A percentile compares a stretch with the other conserved stretches of the same genome.
Evolutionary conservation across 495 filamentous ascomycete species (phyloP).

Genomic region (Daldinia caldariorum): DNA sequence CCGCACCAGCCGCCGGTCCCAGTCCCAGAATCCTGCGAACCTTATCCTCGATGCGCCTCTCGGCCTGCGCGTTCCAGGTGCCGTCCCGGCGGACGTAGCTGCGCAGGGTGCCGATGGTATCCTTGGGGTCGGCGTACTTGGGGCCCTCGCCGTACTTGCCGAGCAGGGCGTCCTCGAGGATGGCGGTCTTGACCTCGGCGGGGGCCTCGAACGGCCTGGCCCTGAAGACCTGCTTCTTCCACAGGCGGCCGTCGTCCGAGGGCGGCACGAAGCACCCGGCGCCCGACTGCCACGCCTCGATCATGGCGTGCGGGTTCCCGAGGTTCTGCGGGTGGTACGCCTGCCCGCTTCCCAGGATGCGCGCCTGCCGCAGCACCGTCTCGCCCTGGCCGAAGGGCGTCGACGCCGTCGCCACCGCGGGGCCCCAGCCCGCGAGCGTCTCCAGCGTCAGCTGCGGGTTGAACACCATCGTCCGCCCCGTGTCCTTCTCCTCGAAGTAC

Average conservation of each 20-base stretch:
- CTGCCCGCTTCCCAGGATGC: slow-evolving; percentile 40
- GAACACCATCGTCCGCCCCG: slow-evolving; percentile 24
- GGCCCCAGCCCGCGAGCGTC: slow-evolving; percentile 41
- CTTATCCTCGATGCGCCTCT: slow-evolving; percentile 48
- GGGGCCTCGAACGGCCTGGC: slow-evolving; percentile 24
- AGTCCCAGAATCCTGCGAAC: slow-evolving; percentile 45
- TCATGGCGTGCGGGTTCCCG: background rate
- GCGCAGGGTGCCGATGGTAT: slow-evolving; percentile 48
- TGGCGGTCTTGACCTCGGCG: slow-evolving; percentile 47
- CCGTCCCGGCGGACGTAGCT: slow-evolving; percentile 52
- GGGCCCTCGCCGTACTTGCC: slow-evolving; percentile 53
- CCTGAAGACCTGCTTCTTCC: slow-evolving; percentile 14
- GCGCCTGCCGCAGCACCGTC: slow-evolving; percentile 41
- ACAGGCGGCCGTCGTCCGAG: slow-evolving; percentile 24
- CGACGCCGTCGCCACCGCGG: slow-evolving; percentile 22
- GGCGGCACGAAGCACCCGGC: slow-evolving; percentile 38
- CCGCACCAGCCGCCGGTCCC: slow-evolving; percentile 4
- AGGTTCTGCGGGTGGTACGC: slow-evolving; percentile 26
- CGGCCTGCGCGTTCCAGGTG: slow-evolving; percentile 51
- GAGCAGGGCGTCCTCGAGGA: slow-evolving; percentile 53
- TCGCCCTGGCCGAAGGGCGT: slow-evolving; percentile 33
- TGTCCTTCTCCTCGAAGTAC: slow-evolving; percentile 31
- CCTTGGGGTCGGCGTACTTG: slow-evolving; percentile 42
- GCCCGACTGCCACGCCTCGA: slow-evolving; percentile 5
- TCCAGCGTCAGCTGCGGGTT: slow-evolving; percentile 27